A percentile compares a stretch with the other conserved stretches of the same genome.
These are phyloP conservation scores for Apocynum venetum DNA, from an alignment of 257 asterid species.

Conservation along the genomic window DNA sequence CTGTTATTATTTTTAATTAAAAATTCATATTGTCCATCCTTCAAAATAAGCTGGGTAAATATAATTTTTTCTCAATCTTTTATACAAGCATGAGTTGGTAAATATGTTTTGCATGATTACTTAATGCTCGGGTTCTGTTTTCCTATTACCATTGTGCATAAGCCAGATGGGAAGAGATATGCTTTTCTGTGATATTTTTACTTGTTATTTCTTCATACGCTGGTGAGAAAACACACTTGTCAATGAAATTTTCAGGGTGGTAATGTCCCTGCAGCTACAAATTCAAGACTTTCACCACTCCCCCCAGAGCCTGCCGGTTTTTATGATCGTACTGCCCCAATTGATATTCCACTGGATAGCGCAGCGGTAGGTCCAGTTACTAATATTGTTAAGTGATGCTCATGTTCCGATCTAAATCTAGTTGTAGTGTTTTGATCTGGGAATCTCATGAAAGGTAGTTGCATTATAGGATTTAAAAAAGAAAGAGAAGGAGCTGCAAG, in stretches of 20 bases:
- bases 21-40: neutral
- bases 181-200: neutral
- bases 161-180: neutral
- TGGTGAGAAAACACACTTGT: neutral
- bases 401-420: conserved; percentile 11
- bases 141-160: neutral
- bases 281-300: conserved; percentile 92
- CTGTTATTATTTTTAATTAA: neutral
- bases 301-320: conserved; percentile 96
- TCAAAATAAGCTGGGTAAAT: neutral
- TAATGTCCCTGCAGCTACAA: conserved; percentile 72
- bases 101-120: neutral
- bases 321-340: conserved; percentile 75
- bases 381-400: conserved; percentile 2
- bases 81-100: neutral
- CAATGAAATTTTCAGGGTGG: conserved; percentile 50
- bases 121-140: neutral
- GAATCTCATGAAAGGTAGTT: conserved; percentile 21
- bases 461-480: conserved; percentile 70
- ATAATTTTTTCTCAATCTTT: neutral
- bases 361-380: conserved; percentile 46
- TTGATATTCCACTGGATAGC: conserved; percentile 85
- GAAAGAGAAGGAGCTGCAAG: conserved; percentile 87
- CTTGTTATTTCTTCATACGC: neutral
- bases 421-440: conserved; percentile 11